A percentile compares a stretch with the other conserved stretches of the same genome.
These are phyloP conservation scores for Colletotrichum sp. DNA, from an alignment of 2,329 filamentous ascomycete genomes.

Conservation along the genomic window DNA sequence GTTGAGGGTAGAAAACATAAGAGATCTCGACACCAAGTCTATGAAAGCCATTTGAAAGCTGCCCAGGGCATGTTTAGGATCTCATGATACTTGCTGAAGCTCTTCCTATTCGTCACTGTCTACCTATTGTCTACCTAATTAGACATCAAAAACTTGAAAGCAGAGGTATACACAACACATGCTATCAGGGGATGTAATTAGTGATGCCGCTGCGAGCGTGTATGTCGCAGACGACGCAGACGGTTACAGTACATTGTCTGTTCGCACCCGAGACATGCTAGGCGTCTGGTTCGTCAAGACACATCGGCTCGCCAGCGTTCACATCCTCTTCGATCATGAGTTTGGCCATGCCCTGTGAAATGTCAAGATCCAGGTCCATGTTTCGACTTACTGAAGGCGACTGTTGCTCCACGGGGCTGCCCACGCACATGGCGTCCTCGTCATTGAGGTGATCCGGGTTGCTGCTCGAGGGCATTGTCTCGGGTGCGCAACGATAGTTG, in stretches of 20 bases:
- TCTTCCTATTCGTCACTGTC: no score
- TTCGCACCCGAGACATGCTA: neutral
- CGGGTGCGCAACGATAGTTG: neutral
- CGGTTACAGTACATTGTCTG: neutral
- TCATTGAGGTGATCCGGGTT: neutral
- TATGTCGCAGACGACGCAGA: neutral
- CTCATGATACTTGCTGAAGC: no score
- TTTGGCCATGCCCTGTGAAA: neutral
- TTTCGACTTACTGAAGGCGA: neutral
- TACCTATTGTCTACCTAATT: neutral
- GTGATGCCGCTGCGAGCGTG: neutral
- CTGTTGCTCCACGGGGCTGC: neutral
- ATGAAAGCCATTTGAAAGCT: neutral
- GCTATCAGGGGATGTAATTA: neutral
- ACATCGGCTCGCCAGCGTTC: neutral
- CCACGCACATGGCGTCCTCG: neutral
- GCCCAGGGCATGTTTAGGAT: neutral
- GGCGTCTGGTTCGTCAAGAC: neutral
- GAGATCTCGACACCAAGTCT: neutral
- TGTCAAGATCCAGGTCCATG: neutral
- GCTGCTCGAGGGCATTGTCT: neutral
- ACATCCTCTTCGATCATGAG: neutral
- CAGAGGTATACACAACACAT: neutral
- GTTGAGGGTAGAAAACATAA: neutral
- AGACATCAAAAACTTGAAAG: neutral